Percentiles rank a stretch among this genome's conserved stretches.
Evolutionary conservation across 2,329 filamentous ascomycete genomes (phyloP).

Genomic region (Pezicula radicicola): DNA sequence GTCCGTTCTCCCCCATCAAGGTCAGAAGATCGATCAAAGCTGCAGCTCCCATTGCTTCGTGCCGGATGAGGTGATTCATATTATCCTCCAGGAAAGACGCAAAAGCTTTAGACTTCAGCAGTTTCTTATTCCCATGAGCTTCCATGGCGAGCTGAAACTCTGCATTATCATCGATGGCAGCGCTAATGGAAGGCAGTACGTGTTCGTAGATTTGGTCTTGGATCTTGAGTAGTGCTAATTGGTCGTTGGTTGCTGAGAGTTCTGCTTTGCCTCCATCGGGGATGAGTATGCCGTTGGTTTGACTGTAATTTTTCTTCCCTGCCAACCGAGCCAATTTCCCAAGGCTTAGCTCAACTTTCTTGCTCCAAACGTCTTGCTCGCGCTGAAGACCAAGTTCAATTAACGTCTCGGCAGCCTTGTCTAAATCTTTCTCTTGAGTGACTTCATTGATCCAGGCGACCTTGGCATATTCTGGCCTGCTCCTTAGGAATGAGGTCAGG

Average conservation of each 20-base stretch:
- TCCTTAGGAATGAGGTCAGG: constrained; percentile 76
- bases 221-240: constrained; percentile 54
- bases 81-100: constrained; percentile 67
- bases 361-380: constrained; percentile 84
- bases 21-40: constrained; percentile 75
- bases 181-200: constrained; percentile 63
- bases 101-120: constrained; percentile 62
- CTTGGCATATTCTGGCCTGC: constrained; percentile 67
- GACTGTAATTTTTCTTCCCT: constrained; percentile 40
- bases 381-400: constrained; percentile 65
- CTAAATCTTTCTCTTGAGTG: constrained; percentile 69
- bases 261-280: constrained; percentile 33
- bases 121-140: constrained; percentile 43
- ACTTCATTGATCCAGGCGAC: constrained; percentile 96
- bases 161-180: constrained; percentile 76
- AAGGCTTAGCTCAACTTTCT: constrained; percentile 88
- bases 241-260: constrained; percentile 18
- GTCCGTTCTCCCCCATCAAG: constrained; percentile 52
- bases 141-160: constrained; percentile 76
- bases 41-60: constrained; percentile 66
- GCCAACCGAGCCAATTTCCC: constrained; percentile 79
- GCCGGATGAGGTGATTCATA: constrained; percentile 66
- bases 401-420: constrained; percentile 69
- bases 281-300: constrained; percentile 29
- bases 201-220: constrained; percentile 76